Conservation (phyloP, 495 filamentous ascomycete genomes). For the Talaromyces stipitatus region DNA sequence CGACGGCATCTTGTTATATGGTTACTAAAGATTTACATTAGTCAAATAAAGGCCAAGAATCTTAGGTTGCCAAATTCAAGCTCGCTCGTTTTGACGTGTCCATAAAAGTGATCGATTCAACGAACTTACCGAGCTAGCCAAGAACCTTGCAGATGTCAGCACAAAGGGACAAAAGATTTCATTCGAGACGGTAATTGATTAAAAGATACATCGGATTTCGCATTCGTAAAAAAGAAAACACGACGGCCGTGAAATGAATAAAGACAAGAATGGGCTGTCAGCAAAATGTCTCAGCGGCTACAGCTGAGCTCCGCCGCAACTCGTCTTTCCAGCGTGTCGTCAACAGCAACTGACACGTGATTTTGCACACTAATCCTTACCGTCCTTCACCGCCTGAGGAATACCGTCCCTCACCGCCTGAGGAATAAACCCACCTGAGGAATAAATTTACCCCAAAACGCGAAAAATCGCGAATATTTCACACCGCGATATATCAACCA, state of each 20-base stretch:
- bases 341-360: background rate
- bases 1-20: slow-evolving; percentile 29
- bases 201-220: background rate
- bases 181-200: background rate
- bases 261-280: background rate
- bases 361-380: background rate
- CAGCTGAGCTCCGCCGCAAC: background rate
- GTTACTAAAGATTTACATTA: background rate
- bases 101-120: background rate
- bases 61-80: background rate
- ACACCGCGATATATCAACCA: too few relatives aligned
- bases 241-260: background rate
- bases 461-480: too few relatives aligned
- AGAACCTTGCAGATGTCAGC: background rate
- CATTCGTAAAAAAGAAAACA: background rate
- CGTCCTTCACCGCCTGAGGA: too few relatives aligned
- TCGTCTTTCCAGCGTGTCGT: background rate
- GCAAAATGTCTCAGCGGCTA: background rate
- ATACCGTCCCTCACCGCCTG: too few relatives aligned
- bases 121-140: slow-evolving; percentile 1
- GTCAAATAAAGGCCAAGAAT: background rate
- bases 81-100: background rate
- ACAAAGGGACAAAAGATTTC: background rate
- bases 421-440: too few relatives aligned
- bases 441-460: too few relatives aligned